Evolutionary conservation across 2,329 filamentous ascomycete genomes (phyloP), one percentile per base, ranked within the genome.

Genomic region (Sporothrix curviconia): DNA sequence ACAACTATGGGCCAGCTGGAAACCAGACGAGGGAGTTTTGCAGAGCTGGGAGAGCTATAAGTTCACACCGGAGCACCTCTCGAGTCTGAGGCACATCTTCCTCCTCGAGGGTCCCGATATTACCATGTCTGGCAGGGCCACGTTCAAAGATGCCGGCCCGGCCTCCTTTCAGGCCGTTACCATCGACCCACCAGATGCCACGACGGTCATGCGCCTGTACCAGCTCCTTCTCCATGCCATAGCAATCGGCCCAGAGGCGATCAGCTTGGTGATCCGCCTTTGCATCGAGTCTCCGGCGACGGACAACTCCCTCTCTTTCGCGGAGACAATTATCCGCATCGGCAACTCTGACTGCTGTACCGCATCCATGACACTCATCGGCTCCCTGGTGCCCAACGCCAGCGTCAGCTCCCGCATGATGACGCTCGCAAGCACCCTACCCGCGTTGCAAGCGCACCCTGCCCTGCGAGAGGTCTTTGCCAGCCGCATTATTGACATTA

Each of bases 31-130:
- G n/a, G n/a, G 25, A 3, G 58, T 62, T n/a, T 28, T 66, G 32
- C 60, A 56, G 37, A 44, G 53, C 15, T 64, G 62, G 62, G 62
- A 66, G 40, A 55, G 39, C 3, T 61, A 59, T 12, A n/a, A 12
- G 2, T 62, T 66, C 25, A 57, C 56, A 6, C 43, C 59, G 7
- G 51, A 22, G 28, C 64, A 65, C 22, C 53, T 52, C 14, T 24
- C 19, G n/a, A 42, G 28, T 28, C 60, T 66, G 3, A 30, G 25
- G 9, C 59, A 36, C 11, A 40, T 66, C 8, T 61, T 66, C n/a
- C 55, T 57, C 12, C 61, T 66, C 15, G 64, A 66, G 34, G 63
- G 63, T 1, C 64, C 65, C 7, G 65, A 66, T 46, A 58, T 50
- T 1, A 63, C 62, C 2, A 46, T 42, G 1, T 12, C 39, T 1